Evolutionary conservation across 495 filamentous ascomycete genomes (phyloP).

Genomic region (Hyaloscypha bicolor): DNA sequence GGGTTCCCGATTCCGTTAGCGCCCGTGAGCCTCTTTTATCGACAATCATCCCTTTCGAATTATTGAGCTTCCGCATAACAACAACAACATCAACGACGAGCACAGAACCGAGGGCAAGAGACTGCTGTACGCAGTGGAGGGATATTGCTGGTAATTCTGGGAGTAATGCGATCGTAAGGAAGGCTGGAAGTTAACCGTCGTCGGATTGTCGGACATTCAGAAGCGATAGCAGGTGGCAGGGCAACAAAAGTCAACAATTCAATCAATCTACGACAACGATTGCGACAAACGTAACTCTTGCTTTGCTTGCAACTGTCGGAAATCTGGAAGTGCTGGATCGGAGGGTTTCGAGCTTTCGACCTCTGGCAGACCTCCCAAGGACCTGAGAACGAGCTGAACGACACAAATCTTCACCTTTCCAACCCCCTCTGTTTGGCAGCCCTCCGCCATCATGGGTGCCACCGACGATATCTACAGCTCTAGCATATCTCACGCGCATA

Average conservation of each 20-base stretch:
- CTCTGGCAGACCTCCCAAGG: neutral
- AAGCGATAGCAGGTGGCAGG: conserved; percentile 32
- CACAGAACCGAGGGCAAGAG: neutral
- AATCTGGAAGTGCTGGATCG: conserved; percentile 6
- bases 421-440: neutral
- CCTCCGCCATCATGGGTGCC: conserved; percentile 21
- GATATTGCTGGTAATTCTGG: conserved; percentile 15
- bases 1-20: neutral
- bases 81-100: conserved; percentile 11
- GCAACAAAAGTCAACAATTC: conserved; percentile 28
- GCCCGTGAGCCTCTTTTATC: conserved; percentile 2
- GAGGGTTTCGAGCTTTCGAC: neutral
- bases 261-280: conserved; percentile 11
- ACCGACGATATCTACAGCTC: conserved; percentile 27
- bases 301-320: neutral
- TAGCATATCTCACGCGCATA: conserved; percentile 15
- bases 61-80: conserved; percentile 1
- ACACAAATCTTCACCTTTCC: neutral
- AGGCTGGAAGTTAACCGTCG: conserved; percentile 8
- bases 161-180: conserved; percentile 18
- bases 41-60: neutral
- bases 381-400: neutral
- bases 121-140: conserved; percentile 16
- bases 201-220: conserved; percentile 2
- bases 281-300: conserved; percentile 1